Conservation (phyloP, 1,284 basidiomycete species). For the Papiliotrema fonsecae region DNA sequence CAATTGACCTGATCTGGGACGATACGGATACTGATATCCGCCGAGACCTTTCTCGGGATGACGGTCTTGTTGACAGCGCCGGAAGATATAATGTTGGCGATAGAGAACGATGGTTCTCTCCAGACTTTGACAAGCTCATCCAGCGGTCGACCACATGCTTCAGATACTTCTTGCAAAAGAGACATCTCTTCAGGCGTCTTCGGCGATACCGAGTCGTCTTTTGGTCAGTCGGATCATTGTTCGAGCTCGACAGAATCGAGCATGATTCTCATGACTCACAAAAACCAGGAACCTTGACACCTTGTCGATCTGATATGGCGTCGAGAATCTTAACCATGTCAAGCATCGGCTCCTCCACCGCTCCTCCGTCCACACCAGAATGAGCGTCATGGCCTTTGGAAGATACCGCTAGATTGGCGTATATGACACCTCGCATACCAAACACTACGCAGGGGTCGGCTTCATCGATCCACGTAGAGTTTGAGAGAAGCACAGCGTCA, state of each 20-base stretch:
- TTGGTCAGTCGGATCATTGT: constrained; percentile 3
- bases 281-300: constrained; percentile 73
- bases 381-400: constrained; percentile 50
- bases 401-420: constrained; percentile 55
- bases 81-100: constrained; percentile 40
- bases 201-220: constrained; percentile 70
- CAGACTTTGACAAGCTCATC: constrained; percentile 67
- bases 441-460: constrained; percentile 93
- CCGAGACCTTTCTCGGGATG: constrained; percentile 73
- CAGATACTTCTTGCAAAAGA: constrained; percentile 64
- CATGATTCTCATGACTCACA: constrained; percentile 66
- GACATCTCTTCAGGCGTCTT: constrained; percentile 63
- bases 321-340: constrained; percentile 85
- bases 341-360: constrained; percentile 79
- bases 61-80: constrained; percentile 58
- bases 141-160: constrained; percentile 59
- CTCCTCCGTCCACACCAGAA: constrained; percentile 83
- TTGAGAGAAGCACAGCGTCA: constrained; percentile 77
- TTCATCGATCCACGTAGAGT: constrained; percentile 96
- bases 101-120: constrained; percentile 52
- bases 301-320: constrained; percentile 59
- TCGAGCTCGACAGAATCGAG: too few relatives aligned
- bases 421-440: constrained; percentile 84
- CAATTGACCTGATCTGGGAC: constrained; percentile 69
- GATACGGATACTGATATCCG: constrained; percentile 80